Conservation (phyloP, 352 stramenopile species). For the Globisporangium nunn region DNA sequence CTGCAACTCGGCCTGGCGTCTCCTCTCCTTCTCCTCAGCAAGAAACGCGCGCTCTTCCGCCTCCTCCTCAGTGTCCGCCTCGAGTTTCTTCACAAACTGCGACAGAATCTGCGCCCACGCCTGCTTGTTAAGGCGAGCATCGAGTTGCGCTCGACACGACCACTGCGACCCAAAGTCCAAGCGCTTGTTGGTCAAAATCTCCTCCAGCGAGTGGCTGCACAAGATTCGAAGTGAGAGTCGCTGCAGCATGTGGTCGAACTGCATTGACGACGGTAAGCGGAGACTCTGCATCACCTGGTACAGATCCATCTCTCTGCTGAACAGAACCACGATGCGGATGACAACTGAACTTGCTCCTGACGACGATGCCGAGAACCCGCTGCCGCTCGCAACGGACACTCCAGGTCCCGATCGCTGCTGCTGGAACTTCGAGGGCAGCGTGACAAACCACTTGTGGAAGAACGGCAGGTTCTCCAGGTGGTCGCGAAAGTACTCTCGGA, state of each 20-base stretch:
- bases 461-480: conserved; percentile 50
- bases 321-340: conserved; percentile 63
- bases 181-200: conserved; percentile 53
- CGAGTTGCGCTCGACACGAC: conserved; percentile 40
- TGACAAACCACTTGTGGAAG: conserved; percentile 64
- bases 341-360: conserved; percentile 15
- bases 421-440: conserved; percentile 43
- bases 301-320: conserved; percentile 32
- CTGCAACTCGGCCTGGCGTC: conserved; percentile 7
- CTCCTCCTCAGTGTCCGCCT: conserved; percentile 21
- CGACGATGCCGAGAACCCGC: conserved; percentile 7
- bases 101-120: conserved; percentile 42
- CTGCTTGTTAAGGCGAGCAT: conserved; percentile 48
- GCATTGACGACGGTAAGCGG: conserved; percentile 17
- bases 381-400: conserved; percentile 5
- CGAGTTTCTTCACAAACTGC: conserved; percentile 37
- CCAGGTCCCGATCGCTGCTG: conserved; percentile 28
- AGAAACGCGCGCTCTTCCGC: conserved; percentile 33
- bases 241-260: conserved; percentile 14
- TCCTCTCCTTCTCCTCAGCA: conserved; percentile 15
- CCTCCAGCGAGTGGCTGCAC: conserved; percentile 28
- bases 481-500: conserved; percentile 46
- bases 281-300: conserved; percentile 20
- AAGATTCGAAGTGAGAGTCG: conserved; percentile 3
- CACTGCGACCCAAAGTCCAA: conserved; percentile 43